phyloP scores from a whole-genome alignment of 2,329 filamentous ascomycete genomes.

The Colletotrichum sp. region DNA sequence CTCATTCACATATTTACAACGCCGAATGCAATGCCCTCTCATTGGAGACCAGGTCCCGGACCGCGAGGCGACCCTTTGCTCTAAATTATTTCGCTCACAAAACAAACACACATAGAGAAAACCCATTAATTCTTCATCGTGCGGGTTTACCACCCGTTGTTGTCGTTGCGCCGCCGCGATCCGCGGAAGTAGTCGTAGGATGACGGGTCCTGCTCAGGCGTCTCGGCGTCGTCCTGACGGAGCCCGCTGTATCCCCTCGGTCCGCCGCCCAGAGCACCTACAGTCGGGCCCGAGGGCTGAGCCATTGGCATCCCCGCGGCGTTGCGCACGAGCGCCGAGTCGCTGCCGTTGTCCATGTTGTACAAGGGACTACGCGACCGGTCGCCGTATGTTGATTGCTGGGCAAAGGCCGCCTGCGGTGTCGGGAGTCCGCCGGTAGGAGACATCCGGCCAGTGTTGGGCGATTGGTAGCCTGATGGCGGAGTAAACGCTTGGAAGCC shows the following conservation, averaged over 20 bases:
- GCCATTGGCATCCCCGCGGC: slow-evolving; percentile 58
- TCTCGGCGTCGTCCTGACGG: slow-evolving; percentile 55
- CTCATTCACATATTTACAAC: neutral
- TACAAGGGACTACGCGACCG: slow-evolving; percentile 55
- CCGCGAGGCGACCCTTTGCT: neutral
- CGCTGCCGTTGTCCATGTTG: slow-evolving; percentile 54
- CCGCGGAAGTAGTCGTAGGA: slow-evolving; percentile 65
- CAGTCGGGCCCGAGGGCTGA: slow-evolving; percentile 44
- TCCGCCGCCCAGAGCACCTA: slow-evolving; percentile 61
- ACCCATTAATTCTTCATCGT: neutral
- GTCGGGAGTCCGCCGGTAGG: slow-evolving; percentile 7
- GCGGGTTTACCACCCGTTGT: slow-evolving; percentile 41
- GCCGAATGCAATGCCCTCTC: slow-evolving; percentile 16
- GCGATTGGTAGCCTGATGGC: slow-evolving; percentile 24
- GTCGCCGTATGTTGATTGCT: slow-evolving; percentile 16
- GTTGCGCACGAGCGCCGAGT: slow-evolving; percentile 55
- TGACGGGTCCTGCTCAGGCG: slow-evolving; percentile 44
- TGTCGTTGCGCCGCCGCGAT: slow-evolving; percentile 37
- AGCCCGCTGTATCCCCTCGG: slow-evolving; percentile 65
- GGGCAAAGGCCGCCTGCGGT: slow-evolving; percentile 13
- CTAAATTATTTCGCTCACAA: slow-evolving; percentile 8
- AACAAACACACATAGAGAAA: neutral
- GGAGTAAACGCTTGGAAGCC: slow-evolving; percentile 21
- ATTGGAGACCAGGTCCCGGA: neutral
- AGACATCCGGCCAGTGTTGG: slow-evolving; percentile 14